phyloP scores from a whole-genome alignment of 148 eudicot species.

The Talinum fruticosum region DNA sequence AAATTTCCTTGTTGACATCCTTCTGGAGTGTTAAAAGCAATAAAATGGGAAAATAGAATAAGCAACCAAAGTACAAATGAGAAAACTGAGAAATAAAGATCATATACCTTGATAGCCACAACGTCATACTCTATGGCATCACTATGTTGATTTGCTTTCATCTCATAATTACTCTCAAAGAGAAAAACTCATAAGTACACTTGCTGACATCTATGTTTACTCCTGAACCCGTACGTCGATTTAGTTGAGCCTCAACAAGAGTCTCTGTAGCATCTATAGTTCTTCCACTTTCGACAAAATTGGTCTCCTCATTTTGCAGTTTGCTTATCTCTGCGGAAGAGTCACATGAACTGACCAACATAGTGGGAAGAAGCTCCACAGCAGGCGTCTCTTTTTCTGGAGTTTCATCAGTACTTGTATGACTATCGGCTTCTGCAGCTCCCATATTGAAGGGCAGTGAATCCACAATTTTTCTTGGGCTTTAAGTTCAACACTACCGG shows the following conservation, averaged over 20 bases:
- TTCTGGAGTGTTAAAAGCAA: constrained; percentile 33
- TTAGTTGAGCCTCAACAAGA: constrained; percentile 13
- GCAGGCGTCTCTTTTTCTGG: constrained; percentile 15
- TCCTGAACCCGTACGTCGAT: constrained; percentile 5
- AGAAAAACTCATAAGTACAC: too few relatives aligned
- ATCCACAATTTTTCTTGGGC: constrained; percentile 1
- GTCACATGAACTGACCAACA: constrained; percentile 14
- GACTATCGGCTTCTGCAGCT: background rate
- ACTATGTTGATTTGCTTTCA: constrained; percentile 9
- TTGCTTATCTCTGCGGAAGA: constrained; percentile 16
- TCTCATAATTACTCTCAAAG: constrained; percentile 24
- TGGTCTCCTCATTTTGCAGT: constrained; percentile 13
- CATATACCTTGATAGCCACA: constrained; percentile 32
- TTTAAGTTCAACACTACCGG: constrained; percentile 14
- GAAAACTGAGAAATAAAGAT: background rate
- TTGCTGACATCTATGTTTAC: constrained; percentile 13
- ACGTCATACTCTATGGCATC: constrained; percentile 18
- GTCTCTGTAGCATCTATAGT: constrained; percentile 6
- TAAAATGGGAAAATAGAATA: constrained; percentile 8
- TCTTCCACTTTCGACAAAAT: constrained; percentile 15
- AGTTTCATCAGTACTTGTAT: constrained; percentile 16
- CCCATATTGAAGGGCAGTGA: constrained; percentile 11
- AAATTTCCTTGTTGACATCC: constrained; percentile 25
- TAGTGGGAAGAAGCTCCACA: constrained; percentile 19
- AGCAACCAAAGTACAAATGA: background rate